Evolutionary conservation across 768 basidiomycete species (phyloP).

Genomic region (Russula sp.): DNA sequence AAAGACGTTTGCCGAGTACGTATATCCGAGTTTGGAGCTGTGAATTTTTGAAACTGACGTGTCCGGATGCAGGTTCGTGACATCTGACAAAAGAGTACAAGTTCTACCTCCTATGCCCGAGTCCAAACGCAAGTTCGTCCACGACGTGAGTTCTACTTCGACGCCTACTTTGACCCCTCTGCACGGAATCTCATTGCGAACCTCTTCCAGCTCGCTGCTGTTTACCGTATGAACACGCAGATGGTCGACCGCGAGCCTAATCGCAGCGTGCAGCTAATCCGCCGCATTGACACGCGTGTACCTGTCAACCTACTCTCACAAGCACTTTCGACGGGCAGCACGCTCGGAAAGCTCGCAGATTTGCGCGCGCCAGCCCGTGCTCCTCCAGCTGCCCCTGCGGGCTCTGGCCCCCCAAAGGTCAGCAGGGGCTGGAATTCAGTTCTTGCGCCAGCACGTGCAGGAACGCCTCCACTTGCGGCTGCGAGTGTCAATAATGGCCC

Average conservation of each 20-base stretch:
- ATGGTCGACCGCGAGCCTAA: conserved; percentile 91
- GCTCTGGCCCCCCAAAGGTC: conserved; percentile 9
- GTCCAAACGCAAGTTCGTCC: conserved; percentile 78
- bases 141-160: conserved; percentile 45
- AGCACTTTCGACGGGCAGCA: conserved; percentile 30
- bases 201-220: conserved; percentile 52
- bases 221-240: conserved; percentile 79
- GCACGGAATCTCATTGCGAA: conserved; percentile 6
- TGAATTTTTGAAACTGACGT: not conserved
- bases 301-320: conserved; percentile 61
- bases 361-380: conserved; percentile 35
- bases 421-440: conserved; percentile 34
- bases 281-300: conserved; percentile 76
- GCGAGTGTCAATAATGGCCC: not conserved
- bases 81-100: conserved; percentile 59
- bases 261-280: conserved; percentile 75
- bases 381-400: conserved; percentile 20
- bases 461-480: conserved; percentile 8
- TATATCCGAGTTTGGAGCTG: not conserved
- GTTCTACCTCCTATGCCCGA: conserved; percentile 78
- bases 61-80: conserved; percentile 48
- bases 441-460: conserved; percentile 25
- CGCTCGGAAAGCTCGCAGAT: conserved; percentile 58
- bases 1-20: conserved; percentile 74
- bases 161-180: conserved; percentile 1